Conservation (phyloP, 495 filamentous ascomycete species). For the Penicillium coprophilum region DNA sequence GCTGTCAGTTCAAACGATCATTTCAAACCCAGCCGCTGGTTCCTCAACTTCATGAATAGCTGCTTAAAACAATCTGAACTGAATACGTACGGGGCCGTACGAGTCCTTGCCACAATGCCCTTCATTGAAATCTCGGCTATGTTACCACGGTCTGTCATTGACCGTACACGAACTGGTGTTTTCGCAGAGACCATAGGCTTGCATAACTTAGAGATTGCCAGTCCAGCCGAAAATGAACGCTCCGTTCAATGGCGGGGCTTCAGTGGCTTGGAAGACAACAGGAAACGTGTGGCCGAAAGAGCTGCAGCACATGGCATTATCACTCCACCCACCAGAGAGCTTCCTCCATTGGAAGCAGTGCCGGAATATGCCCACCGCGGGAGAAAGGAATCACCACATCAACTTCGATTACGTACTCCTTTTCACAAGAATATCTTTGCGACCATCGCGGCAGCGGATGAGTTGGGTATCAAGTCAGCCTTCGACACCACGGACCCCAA, state of each 20-base stretch:
- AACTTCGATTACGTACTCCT: constrained; percentile 13
- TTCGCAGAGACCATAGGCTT: constrained; percentile 55
- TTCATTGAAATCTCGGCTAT: constrained; percentile 47
- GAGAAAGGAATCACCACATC: constrained; percentile 19
- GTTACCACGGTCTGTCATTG: constrained; percentile 53
- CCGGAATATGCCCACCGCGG: constrained; percentile 20
- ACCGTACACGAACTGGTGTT: constrained; percentile 54
- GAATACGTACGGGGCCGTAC: constrained; percentile 55
- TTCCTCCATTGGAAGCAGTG: constrained; percentile 22
- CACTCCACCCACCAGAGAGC: constrained; percentile 40
- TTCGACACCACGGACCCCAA: background rate
- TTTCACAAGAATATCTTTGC: constrained; percentile 25
- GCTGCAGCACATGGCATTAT: constrained; percentile 34
- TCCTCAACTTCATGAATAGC: constrained; percentile 29
- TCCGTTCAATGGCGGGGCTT: constrained; percentile 30
- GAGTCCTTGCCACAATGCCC: constrained; percentile 65
- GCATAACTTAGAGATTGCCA: constrained; percentile 50
- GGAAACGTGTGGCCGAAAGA: constrained; percentile 37
- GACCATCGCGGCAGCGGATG: constrained; percentile 6
- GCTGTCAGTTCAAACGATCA: constrained; percentile 36
- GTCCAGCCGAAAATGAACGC: constrained; percentile 14
- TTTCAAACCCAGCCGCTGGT: constrained; percentile 39
- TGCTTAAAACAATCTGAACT: constrained; percentile 33
- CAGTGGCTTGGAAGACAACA: constrained; percentile 30
- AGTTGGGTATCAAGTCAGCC: background rate